phyloP scores from a whole-genome alignment of 2,329 filamentous ascomycete genomes.

The Phialophora verrucosa region DNA sequence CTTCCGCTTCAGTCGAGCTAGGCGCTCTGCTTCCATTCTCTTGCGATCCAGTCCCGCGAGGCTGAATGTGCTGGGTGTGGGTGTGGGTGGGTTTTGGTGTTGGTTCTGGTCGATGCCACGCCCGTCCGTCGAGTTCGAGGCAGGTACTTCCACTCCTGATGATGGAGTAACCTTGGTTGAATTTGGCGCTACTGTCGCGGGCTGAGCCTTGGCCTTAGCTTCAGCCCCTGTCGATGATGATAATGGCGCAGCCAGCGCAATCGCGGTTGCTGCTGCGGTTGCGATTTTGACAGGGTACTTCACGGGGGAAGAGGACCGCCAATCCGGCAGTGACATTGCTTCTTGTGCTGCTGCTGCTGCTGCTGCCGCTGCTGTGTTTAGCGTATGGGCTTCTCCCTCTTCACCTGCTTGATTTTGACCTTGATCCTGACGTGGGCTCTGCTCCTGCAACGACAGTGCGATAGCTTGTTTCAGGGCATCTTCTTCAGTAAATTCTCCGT shows the following conservation, averaged over 20 bases:
- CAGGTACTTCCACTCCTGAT: background rate
- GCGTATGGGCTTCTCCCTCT: background rate
- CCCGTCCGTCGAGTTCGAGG: background rate
- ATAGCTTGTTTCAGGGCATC: slow-evolving; percentile 46
- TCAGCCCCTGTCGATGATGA: background rate
- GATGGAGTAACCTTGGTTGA: background rate
- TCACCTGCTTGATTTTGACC: background rate
- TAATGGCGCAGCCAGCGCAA: background rate
- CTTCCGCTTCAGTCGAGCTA: slow-evolving; percentile 70
- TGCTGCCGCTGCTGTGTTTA: no score
- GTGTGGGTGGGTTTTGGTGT: background rate
- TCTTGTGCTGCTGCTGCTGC: background rate
- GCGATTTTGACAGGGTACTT: background rate
- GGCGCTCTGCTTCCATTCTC: slow-evolving; percentile 82
- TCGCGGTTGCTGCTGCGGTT: background rate
- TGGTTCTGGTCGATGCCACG: background rate
- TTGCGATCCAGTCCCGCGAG: slow-evolving; percentile 70
- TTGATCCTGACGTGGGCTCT: slow-evolving; percentile 7
- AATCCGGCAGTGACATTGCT: background rate
- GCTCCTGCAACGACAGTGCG: slow-evolving; percentile 40
- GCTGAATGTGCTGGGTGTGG: slow-evolving; percentile 7
- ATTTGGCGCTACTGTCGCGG: background rate
- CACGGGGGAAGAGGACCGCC: background rate
- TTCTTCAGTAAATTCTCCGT: slow-evolving; percentile 38
- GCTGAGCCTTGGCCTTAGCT: background rate